A percentile compares a stretch with the other conserved stretches of the same genome.
phyloP scores from a whole-genome alignment of 2,329 filamentous ascomycete genomes.

The Xylariaceae sp. region DNA sequence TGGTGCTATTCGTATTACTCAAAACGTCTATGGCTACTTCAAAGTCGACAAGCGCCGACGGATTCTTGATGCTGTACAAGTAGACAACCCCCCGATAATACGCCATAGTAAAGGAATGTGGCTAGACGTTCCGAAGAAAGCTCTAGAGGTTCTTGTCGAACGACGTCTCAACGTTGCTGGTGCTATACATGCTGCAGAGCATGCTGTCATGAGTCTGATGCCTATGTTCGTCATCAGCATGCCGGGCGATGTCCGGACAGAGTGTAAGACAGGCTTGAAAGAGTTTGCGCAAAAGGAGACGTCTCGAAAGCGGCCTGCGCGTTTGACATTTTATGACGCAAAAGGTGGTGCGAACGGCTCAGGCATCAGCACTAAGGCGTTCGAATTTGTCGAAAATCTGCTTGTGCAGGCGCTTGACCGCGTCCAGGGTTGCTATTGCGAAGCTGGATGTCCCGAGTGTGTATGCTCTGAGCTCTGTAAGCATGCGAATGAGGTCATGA shows the following conservation, averaged over 20 bases:
- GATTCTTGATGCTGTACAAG: constrained; percentile 85
- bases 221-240: constrained; percentile 87
- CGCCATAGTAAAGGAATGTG: constrained; percentile 87
- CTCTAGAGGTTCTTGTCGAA: constrained; percentile 72
- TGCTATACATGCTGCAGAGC: constrained; percentile 91
- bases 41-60: constrained; percentile 84
- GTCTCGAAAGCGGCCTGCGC: constrained; percentile 74
- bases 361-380: constrained; percentile 87
- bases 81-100: constrained; percentile 89
- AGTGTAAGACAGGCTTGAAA: constrained; percentile 86
- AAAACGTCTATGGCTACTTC: constrained; percentile 94
- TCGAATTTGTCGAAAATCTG: constrained; percentile 82
- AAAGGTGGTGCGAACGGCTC: constrained; percentile 81
- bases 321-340: constrained; percentile 91
- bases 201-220: constrained; percentile 80
- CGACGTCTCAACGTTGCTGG: constrained; percentile 76
- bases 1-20: constrained; percentile 78
- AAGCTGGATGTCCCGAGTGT: constrained; percentile 83
- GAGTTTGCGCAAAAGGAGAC: constrained; percentile 73
- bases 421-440: constrained; percentile 71
- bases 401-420: constrained; percentile 71
- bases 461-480: constrained; percentile 81
- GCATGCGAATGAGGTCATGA: constrained; percentile 87
- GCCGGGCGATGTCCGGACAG: constrained; percentile 87
- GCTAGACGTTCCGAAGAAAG: constrained; percentile 80